These are phyloP conservation scores for Penicillium sp. DNA, from an alignment of 2,329 filamentous ascomycete species.

Conservation along the genomic window DNA sequence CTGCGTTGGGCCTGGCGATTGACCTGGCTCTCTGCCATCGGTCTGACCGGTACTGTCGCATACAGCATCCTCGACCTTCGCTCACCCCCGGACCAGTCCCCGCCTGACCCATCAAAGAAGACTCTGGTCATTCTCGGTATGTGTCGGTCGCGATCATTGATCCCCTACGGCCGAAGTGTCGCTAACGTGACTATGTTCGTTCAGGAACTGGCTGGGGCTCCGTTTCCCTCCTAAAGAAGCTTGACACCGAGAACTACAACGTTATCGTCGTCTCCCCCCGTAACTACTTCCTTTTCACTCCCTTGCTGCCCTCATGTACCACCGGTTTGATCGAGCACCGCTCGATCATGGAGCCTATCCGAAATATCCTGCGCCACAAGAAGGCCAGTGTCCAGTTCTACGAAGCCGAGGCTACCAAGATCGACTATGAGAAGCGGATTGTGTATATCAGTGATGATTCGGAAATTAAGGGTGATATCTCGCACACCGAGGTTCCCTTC, in stretches of 20 bases:
- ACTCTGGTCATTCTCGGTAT: conserved; percentile 91
- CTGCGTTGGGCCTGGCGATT: conserved; percentile 81
- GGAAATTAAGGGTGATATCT: conserved; percentile 80
- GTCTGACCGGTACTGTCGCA: conserved; percentile 66
- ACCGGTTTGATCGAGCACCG: conserved; percentile 97
- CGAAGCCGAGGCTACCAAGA: conserved; percentile 94
- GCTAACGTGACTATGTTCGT: conserved; percentile 21
- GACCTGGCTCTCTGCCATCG: conserved; percentile 72
- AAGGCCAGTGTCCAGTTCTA: conserved; percentile 92
- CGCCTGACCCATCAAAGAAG: conserved; percentile 87
- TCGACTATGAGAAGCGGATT: conserved; percentile 87
- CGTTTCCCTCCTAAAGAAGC: conserved; percentile 94
- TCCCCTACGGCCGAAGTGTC: conserved; percentile 1
- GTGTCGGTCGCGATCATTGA: conserved; percentile 20
- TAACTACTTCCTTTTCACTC: conserved; percentile 99
- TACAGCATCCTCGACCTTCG: conserved; percentile 82
- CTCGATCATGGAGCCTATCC: conserved; percentile 99
- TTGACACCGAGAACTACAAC: conserved; percentile 99
- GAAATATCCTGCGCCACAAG: conserved; percentile 93
- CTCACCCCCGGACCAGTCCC: conserved; percentile 74
- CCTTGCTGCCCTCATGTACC: conserved; percentile 93
- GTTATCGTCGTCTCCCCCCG: conserved; percentile 95
- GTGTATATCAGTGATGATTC: conserved; percentile 89
- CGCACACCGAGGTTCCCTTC: conserved; percentile 86
- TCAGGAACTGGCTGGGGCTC: conserved; percentile 94